Conservation (phyloP, 2,329 filamentous ascomycete genomes). For the Fusarium sp. region DNA sequence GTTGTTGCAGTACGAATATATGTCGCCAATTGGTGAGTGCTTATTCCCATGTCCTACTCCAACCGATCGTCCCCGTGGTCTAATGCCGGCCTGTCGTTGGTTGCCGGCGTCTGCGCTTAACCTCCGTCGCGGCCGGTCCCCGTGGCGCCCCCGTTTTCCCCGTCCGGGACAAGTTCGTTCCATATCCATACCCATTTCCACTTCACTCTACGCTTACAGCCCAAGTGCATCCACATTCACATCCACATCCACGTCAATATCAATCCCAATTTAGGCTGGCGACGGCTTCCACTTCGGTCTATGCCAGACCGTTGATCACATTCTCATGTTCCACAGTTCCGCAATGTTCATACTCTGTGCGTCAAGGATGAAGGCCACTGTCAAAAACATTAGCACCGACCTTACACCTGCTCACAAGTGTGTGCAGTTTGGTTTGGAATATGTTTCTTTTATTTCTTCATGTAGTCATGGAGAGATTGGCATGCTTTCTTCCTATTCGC, state of each 20-base stretch:
- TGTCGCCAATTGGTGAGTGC: slow-evolving; percentile 67
- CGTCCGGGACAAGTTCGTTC: slow-evolving; percentile 41
- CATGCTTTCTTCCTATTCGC: neutral
- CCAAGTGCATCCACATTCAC: slow-evolving; percentile 15
- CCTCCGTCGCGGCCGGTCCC: slow-evolving; percentile 41
- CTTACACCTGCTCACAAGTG: neutral
- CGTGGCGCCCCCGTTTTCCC: slow-evolving; percentile 41
- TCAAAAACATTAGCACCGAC: slow-evolving; percentile 10
- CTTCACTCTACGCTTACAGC: slow-evolving; percentile 17
- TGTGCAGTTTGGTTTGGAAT: neutral
- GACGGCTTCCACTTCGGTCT: slow-evolving; percentile 21
- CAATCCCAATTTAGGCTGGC: slow-evolving; percentile 30
- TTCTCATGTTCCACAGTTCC: slow-evolving; percentile 21
- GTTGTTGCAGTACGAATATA: slow-evolving; percentile 56
- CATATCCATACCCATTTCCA: slow-evolving; percentile 11
- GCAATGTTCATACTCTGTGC: slow-evolving; percentile 10
- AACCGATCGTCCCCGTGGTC: slow-evolving; percentile 62
- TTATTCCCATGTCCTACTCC: slow-evolving; percentile 46
- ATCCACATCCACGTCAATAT: slow-evolving; percentile 26
- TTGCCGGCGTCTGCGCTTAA: slow-evolving; percentile 45
- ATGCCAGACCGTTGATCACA: slow-evolving; percentile 3
- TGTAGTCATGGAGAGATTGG: slow-evolving; percentile 8
- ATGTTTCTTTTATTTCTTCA: neutral
- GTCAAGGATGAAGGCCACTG: slow-evolving; percentile 6
- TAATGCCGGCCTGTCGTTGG: slow-evolving; percentile 59